Base-by-base conservation (phyloP, 768 basidiomycete species). In the Auriculariales sp. region DNA sequence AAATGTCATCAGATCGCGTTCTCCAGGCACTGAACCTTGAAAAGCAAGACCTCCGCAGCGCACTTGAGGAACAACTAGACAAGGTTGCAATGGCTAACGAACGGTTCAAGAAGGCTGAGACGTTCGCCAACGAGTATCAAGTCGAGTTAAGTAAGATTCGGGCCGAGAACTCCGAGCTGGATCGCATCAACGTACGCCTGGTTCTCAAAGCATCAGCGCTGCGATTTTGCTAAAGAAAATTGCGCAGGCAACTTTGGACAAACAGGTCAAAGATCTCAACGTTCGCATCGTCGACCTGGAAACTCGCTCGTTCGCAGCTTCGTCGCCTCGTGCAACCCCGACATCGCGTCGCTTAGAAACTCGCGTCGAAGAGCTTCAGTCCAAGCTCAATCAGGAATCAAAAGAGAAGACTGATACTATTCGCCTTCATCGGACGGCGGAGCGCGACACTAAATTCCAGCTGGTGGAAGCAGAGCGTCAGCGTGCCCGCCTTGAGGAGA, bases 241-340 rank as follows among this genome's bases (percentile, higher is more conserved):
- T 28, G 49, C 33, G 30, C 52, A 92, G 89, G 85, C 84, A 10
- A 77, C 72, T 54, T 69, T 92, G 15, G 87, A 91, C 67, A 90
- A 87, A 59, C 83, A 87, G 59, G 71, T 84, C 59, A 89, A 88
- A 59, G 89, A 90, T 47, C 66, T 90, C 28, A 87, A 88, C 53
- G 74, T 87, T 34, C 82, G 80, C 33, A 78, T 91, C 49, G 78
- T 86, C 7, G 88, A 90, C 58, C 70, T 90, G 15, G 87, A 88
- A 62, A 85, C 87, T 1, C 83, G 71, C 58, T 81, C 85, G 3
- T 79, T 87, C 54, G 63, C 77, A 10, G 81, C 66, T 55, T n/a
- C n/a, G n/a, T 71, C 75, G n/a, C 75, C 81, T 2, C 47, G 56
- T 28, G 65, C 73, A 2, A 66, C 71, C 3, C 27, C 54, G 19